These are phyloP conservation scores for Fraxinus platypoda DNA, from an alignment of 305 asterid species.

Conservation along the genomic window DNA sequence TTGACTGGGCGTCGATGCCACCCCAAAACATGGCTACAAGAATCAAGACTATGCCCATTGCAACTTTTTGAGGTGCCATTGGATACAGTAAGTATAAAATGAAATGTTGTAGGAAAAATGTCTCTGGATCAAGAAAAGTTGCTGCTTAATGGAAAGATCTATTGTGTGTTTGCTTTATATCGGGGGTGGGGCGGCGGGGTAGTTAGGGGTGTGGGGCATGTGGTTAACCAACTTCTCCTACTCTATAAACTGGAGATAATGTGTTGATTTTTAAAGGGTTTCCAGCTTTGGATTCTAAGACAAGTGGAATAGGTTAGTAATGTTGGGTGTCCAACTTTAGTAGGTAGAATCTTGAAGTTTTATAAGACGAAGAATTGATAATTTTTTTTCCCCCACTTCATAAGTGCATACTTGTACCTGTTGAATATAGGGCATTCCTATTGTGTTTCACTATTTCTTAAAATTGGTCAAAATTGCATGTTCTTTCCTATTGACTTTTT, in stretches of 20 bases:
- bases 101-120: neutral
- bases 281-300: neutral
- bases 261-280: neutral
- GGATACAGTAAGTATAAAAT: neutral
- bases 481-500: too few species aligned
- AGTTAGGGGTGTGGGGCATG: neutral
- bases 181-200: neutral
- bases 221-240: slow-evolving; percentile 32
- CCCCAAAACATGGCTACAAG: slow-evolving; percentile 30
- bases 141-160: slow-evolving; percentile 15
- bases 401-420: too few species aligned
- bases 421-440: too few species aligned
- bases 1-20: slow-evolving; percentile 42
- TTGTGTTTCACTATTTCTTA: too few species aligned
- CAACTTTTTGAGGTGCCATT: slow-evolving; percentile 37
- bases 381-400: neutral
- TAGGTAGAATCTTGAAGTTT: neutral
- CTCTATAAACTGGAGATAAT: neutral
- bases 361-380: neutral
- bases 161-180: slow-evolving; percentile 21
- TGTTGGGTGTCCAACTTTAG: slow-evolving; percentile 34
- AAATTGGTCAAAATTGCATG: too few species aligned
- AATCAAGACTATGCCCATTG: slow-evolving; percentile 30
- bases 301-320: slow-evolving; percentile 24
- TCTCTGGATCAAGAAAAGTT: neutral